phyloP scores from a whole-genome alignment of 768 basidiomycete species.

The Hemileccinum impolitum region DNA sequence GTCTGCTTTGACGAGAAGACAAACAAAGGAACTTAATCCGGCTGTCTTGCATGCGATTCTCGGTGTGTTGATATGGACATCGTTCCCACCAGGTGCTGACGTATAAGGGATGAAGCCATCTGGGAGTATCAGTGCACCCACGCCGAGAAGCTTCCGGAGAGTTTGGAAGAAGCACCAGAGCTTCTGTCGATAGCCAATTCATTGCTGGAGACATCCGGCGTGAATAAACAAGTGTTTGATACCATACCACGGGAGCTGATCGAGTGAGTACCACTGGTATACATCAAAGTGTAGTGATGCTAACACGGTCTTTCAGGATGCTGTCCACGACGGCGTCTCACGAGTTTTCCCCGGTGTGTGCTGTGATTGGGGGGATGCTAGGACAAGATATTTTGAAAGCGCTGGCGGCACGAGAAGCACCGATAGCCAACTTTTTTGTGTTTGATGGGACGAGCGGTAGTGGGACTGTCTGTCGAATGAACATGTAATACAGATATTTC shows the following conservation, averaged over 20 bases:
- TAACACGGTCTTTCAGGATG: conserved; percentile 45
- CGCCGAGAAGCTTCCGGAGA: conserved; percentile 54
- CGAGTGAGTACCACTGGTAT: conserved; percentile 42
- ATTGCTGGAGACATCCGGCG: conserved; percentile 56
- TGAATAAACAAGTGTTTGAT: conserved; percentile 65
- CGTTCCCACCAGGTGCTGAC: conserved; percentile 11
- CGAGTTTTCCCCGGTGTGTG: conserved; percentile 92
- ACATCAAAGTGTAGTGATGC: background rate
- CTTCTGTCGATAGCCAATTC: conserved; percentile 63
- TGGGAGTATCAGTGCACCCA: conserved; percentile 78
- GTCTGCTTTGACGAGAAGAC: conserved; percentile 63
- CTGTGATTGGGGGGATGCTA: conserved; percentile 91
- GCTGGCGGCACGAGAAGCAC: conserved; percentile 85
- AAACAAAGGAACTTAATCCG: conserved; percentile 84
- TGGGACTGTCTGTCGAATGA: conserved; percentile 61
- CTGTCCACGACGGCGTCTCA: conserved; percentile 65
- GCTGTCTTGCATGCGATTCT: conserved; percentile 66
- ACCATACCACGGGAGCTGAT: conserved; percentile 56
- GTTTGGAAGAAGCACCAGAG: conserved; percentile 45
- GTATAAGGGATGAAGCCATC: conserved; percentile 48
- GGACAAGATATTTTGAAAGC: conserved; percentile 95
- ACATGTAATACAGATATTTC: conserved; percentile 32
- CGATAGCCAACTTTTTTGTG: conserved; percentile 87
- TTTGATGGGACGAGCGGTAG: conserved; percentile 83
- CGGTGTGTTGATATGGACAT: conserved; percentile 41